Evolutionary conservation across 495 filamentous ascomycete species (phyloP).

Genomic region (Apodospora peruviana): DNA sequence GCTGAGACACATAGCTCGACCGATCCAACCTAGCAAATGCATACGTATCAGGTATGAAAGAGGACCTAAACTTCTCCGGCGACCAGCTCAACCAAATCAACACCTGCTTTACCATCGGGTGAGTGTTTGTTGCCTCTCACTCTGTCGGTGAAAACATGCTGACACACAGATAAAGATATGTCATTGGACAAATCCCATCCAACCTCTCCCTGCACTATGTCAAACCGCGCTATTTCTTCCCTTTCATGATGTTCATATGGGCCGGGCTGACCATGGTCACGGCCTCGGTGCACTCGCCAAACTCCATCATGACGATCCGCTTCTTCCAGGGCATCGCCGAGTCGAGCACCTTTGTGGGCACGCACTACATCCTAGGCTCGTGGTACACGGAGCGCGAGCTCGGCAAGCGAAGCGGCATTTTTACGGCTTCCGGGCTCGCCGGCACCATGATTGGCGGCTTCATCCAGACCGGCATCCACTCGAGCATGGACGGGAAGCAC

Average conservation of each 20-base stretch:
- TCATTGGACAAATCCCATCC: slow-evolving; percentile 55
- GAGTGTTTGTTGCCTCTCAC: not conserved
- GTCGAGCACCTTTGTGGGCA: slow-evolving; percentile 56
- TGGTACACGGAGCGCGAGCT: slow-evolving; percentile 65
- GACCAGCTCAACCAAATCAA: slow-evolving; percentile 57
- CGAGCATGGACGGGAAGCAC: slow-evolving; percentile 40
- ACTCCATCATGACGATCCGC: slow-evolving; percentile 59
- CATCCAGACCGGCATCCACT: slow-evolving; percentile 56
- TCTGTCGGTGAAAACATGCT: no score
- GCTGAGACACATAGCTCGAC: slow-evolving; percentile 34
- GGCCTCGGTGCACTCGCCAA: slow-evolving; percentile 42
- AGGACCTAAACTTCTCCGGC: slow-evolving; percentile 52
- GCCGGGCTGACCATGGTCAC: slow-evolving; percentile 56
- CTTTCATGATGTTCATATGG: slow-evolving; percentile 57
- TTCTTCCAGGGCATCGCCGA: slow-evolving; percentile 65
- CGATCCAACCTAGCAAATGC: slow-evolving; percentile 57
- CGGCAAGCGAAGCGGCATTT: slow-evolving; percentile 55
- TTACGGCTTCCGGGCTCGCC: slow-evolving; percentile 47
- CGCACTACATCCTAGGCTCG: slow-evolving; percentile 59
- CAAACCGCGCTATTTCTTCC: slow-evolving; percentile 55
- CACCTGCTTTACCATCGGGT: slow-evolving; percentile 41
- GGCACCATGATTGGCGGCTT: slow-evolving; percentile 49
- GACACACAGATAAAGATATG: no score
- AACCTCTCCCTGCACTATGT: slow-evolving; percentile 56
- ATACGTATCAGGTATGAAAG: slow-evolving; percentile 63